These are phyloP conservation scores for Podospora australis DNA, from an alignment of 495 filamentous ascomycete genomes.

Conservation along the genomic window DNA sequence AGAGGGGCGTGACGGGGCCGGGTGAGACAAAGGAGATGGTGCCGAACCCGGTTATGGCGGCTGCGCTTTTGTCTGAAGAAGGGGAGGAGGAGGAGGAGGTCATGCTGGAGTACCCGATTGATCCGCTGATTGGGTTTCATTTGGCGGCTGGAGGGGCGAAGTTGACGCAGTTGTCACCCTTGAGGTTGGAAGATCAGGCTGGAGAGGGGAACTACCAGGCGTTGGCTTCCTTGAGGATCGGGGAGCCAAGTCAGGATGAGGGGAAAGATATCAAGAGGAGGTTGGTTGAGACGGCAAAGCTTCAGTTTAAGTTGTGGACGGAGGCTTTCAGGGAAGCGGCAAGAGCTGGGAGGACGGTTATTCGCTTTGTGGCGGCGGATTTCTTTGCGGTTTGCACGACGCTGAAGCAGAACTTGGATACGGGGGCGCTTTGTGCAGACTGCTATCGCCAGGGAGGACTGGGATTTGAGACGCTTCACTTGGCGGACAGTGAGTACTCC, in stretches of 20 bases:
- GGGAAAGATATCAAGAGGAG: neutral
- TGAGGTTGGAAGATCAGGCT: neutral
- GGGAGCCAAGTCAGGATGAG: no score
- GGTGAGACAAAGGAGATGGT: neutral
- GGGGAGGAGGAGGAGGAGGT: neutral
- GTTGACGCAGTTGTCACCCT: conserved; percentile 11
- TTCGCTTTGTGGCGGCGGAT: conserved; percentile 42
- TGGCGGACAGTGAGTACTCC: conserved; percentile 38
- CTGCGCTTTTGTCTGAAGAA: neutral
- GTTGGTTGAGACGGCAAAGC: conserved; percentile 15
- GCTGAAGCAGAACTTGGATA: conserved; percentile 28
- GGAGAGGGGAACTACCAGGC: neutral
- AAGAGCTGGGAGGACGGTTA: conserved; percentile 17
- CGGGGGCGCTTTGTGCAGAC: conserved; percentile 16
- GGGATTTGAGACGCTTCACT: conserved; percentile 23
- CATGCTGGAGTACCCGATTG: conserved; percentile 34
- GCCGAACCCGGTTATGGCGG: conserved; percentile 34
- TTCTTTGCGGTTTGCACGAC: conserved; percentile 41
- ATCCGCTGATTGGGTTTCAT: conserved; percentile 43
- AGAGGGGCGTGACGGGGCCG: conserved; percentile 20
- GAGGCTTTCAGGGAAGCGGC: conserved; percentile 21
- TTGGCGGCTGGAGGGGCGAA: conserved; percentile 26
- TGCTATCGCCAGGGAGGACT: conserved; percentile 23
- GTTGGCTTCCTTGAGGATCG: no score
- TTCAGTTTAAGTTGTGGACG: conserved; percentile 31